Base-by-base conservation (phyloP, 2,329 filamentous ascomycete genomes). In the Capronia epimyces region DNA sequence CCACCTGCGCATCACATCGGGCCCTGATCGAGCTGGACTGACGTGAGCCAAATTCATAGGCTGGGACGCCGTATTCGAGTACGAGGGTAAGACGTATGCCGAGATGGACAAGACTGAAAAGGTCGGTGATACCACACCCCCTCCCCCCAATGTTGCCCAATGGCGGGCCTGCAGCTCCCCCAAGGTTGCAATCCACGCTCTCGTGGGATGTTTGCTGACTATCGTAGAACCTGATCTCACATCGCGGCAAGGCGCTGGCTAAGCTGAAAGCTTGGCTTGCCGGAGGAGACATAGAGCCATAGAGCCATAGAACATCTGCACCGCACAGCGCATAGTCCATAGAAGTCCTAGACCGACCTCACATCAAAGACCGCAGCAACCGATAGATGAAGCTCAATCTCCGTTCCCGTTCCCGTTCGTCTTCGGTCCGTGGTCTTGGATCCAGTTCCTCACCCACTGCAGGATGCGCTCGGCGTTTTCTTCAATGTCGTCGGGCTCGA, bases 61-160 rank as follows among this genome's bases (percentile, higher is more conserved):
- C 40, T 98, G 93, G 93, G 93, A 98, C 68, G 82, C 93, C 1
- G 85, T 95, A 58, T 98, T 98, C 63, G 93, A 98, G 71, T 91
- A 94, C 61, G 79, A 94, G 58, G 90, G 90, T 36, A 75, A 88
- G 71, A 98, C 93, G 73, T 84, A 95, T 67, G 93, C 93, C 22
- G 93, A 98, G 73, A 98, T 98, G 93, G 86, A 89, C 45, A 90
- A 83, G 57, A 74, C 86, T 69, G 88, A 87, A 74, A 91, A 95
- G 86, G 89, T 90, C 75, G 64, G 74, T 62, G 47, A 9, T n/a
- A n/a, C n/a, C n/a, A n/a, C n/a, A n/a, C n/a, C n/a, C n/a, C n/a
- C n/a, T n/a, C n/a, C n/a, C n/a, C n/a, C n/a, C n/a, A n/a, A n/a
- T n/a, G n/a, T n/a, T n/a, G n/a, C n/a, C n/a, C n/a, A n/a, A n/a